Conservation (phyloP, 257 asterid genomes). For the Lycium ferocissimum region DNA sequence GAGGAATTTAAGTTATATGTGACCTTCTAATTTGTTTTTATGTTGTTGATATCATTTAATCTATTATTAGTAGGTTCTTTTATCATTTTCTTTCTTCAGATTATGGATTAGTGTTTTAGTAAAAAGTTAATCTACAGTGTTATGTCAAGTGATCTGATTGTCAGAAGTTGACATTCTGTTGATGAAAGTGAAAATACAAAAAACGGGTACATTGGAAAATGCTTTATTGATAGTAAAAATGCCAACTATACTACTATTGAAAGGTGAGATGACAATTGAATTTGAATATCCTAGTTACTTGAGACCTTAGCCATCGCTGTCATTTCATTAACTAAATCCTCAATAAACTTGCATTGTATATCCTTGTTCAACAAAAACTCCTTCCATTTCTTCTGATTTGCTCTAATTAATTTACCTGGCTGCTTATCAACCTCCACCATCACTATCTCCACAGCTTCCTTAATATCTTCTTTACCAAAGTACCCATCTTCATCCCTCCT, state of each 20-base stretch:
- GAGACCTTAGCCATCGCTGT: constrained; percentile 29
- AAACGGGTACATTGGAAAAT: not conserved
- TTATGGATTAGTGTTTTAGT: no score
- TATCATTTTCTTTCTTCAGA: not conserved
- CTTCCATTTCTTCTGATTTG: constrained; percentile 53
- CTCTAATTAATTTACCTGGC: constrained; percentile 39
- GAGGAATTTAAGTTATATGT: not conserved
- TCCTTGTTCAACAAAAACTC: constrained; percentile 45
- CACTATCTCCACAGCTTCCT: constrained; percentile 45
- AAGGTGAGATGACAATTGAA: not conserved
- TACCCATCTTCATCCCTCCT: constrained; percentile 65
- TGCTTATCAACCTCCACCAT: constrained; percentile 36
- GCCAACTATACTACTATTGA: not conserved
- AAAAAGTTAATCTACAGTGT: not conserved
- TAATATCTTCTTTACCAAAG: constrained; percentile 47
- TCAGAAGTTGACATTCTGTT: not conserved
- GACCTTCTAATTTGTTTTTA: not conserved
- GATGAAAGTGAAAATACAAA: not conserved
- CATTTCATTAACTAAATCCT: constrained; percentile 47
- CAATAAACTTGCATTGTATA: constrained; percentile 44
- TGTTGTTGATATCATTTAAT: no score
- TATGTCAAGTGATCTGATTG: not conserved
- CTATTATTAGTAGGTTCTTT: not conserved
- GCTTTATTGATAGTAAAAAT: not conserved
- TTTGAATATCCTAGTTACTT: not conserved